Base-by-base conservation (phyloP, 1,139 yeast genomes). In the Lodderomyces elongisporus region DNA sequence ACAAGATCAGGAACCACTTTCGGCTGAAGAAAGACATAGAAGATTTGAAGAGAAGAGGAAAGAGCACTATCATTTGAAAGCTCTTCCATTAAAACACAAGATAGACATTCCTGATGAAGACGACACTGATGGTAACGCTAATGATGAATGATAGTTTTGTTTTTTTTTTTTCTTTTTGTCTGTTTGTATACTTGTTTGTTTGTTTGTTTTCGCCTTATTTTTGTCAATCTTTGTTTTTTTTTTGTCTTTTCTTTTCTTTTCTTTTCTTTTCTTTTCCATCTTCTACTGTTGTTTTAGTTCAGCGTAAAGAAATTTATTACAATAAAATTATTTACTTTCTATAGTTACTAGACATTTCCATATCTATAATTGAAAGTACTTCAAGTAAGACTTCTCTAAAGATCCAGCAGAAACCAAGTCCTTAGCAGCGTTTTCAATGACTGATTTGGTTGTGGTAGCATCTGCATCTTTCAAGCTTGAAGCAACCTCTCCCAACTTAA, bases 21-120 rank as follows among this genome's bases (percentile, higher is more conserved):
- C 73, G 14, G 77, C 79, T 0, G 85, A 72, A 45, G 82, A 77
- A 42, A 76, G 72, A 46, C 93, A 83, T 51, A 66, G 58, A 42
- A 58, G 68, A 37, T 87, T 87, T 49, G 94, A 84, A 51, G 83
- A 79, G 46, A 66, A 76, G 71, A 73, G 95, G 46, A 84, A 82
- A 51, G 62, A 73, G 34, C 95, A 85, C 54, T 85, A 85, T 54
- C 84, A 79, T 47, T 60, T 80, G 64, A 83, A 79, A 51, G 91
- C 70, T 1, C 49, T 70, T 31, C 77, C 74, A 1, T 70, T 80
- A 47, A 59, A 59, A 32, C 58, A 58, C 14, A 57, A 59, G 33
- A 39, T 61, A 17, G 56, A 47, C 15, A 46, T 57, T 17, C 44
- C 58, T 10, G 69, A 62, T 32, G 65, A 56, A 7, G 62, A 59